A percentile compares a stretch with the other conserved stretches of the same genome.
Evolutionary conservation across 306 rosid species (phyloP).

Genomic region (Ammopiptanthus mongolicus): DNA sequence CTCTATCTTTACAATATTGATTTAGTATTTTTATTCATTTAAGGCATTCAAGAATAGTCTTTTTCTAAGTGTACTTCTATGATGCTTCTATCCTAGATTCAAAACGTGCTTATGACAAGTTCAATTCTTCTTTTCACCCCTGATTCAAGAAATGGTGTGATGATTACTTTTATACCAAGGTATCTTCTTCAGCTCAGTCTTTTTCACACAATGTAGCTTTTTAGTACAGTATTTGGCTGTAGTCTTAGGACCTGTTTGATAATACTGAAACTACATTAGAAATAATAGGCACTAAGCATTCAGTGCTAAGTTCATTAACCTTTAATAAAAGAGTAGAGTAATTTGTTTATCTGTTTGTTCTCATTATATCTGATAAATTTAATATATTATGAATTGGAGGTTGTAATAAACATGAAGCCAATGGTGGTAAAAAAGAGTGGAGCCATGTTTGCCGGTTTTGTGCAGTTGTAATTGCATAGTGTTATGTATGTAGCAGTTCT

Average conservation of each 20-base stretch:
- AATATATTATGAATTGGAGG: conserved; percentile 9
- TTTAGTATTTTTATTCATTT: background rate
- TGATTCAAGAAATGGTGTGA: conserved; percentile 98
- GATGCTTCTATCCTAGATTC: conserved; percentile 45
- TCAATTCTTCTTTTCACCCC: conserved; percentile 87
- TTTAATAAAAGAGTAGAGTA: background rate
- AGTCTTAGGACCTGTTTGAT: background rate
- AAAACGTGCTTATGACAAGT: conserved; percentile 84
- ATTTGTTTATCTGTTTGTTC: background rate
- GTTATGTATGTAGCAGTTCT: background rate
- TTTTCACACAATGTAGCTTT: conserved; percentile 8
- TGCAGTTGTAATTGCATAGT: conserved; percentile 4
- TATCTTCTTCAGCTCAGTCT: conserved; percentile 28
- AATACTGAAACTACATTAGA: background rate
- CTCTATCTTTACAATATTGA: background rate
- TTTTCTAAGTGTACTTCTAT: background rate
- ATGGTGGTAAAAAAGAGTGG: background rate
- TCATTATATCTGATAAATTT: background rate
- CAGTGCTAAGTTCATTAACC: background rate
- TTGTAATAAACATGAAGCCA: background rate
- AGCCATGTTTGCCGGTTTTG: background rate
- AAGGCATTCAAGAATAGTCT: background rate
- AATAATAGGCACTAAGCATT: background rate
- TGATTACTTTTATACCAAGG: conserved; percentile 93
- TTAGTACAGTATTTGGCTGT: background rate